A percentile compares a stretch with the other conserved stretches of the same genome.
Conservation (phyloP, 148 eudicot genomes). For the Mesembryanthemum crystallinum region DNA sequence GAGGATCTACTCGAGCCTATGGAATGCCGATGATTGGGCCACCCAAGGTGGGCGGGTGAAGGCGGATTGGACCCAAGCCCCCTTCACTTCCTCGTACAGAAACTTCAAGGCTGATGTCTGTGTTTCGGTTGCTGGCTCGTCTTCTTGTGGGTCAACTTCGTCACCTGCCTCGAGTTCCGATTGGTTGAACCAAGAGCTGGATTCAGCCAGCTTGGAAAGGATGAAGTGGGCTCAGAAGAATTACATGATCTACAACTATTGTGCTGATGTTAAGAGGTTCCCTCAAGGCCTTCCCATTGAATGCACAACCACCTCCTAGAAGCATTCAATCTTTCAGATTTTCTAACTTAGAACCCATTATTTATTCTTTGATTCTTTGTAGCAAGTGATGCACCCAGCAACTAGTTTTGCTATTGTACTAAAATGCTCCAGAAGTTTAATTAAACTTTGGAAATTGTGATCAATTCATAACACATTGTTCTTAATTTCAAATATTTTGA, state of each 20-base stretch:
- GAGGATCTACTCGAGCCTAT: constrained; percentile 36
- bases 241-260: constrained; percentile 47
- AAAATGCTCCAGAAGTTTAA: too few relatives aligned
- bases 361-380: constrained; percentile 19
- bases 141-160: constrained; percentile 24
- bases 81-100: constrained; percentile 22
- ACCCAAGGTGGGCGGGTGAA: constrained; percentile 38
- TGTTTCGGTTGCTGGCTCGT: constrained; percentile 23
- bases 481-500: background rate
- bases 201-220: constrained; percentile 31
- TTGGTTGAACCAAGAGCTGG: constrained; percentile 39
- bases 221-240: constrained; percentile 38
- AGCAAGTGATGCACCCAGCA: too few relatives aligned
- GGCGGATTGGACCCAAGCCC: constrained; percentile 34
- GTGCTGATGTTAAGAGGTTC: constrained; percentile 40
- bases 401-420: too few relatives aligned
- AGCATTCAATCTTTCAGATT: background rate
- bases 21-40: constrained; percentile 47
- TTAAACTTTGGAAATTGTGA: too few relatives aligned
- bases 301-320: constrained; percentile 26
- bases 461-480: background rate
- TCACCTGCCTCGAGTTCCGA: background rate
- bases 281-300: constrained; percentile 41
- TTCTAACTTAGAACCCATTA: background rate
- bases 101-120: constrained; percentile 30